Conservation (phyloP, 441 rosid genomes). For the Gossypium davidsonii region DNA sequence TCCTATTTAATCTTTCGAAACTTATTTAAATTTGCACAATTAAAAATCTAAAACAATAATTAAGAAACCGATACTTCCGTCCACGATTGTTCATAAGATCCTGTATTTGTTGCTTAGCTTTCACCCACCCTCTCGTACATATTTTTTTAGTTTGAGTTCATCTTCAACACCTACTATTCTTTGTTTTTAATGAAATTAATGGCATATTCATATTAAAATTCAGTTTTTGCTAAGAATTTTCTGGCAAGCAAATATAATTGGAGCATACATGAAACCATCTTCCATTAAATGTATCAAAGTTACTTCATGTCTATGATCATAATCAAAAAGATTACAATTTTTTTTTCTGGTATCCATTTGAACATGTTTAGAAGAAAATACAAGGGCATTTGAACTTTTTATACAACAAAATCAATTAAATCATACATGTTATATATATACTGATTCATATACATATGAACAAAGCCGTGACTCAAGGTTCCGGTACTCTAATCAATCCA, state of each 20-base stretch:
- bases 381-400: background rate
- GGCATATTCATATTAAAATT: background rate
- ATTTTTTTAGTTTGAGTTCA: background rate
- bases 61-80: background rate
- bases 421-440: background rate
- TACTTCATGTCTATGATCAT: too few species aligned
- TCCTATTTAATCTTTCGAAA: too few species aligned
- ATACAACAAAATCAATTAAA: background rate
- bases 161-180: too few species aligned
- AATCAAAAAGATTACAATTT: too few species aligned
- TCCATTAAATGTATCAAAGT: background rate
- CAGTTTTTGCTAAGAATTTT: background rate
- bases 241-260: background rate
- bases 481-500: background rate
- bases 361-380: too few species aligned
- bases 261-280: background rate
- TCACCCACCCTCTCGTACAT: background rate
- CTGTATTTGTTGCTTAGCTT: background rate
- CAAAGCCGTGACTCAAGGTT: conserved; percentile 14
- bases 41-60: too few species aligned
- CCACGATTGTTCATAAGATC: background rate
- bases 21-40: too few species aligned
- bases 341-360: too few species aligned
- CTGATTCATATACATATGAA: background rate
- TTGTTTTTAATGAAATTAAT: background rate